phyloP scores from a whole-genome alignment of 148 eudicot species.

The Rhododendron mucronatum region DNA sequence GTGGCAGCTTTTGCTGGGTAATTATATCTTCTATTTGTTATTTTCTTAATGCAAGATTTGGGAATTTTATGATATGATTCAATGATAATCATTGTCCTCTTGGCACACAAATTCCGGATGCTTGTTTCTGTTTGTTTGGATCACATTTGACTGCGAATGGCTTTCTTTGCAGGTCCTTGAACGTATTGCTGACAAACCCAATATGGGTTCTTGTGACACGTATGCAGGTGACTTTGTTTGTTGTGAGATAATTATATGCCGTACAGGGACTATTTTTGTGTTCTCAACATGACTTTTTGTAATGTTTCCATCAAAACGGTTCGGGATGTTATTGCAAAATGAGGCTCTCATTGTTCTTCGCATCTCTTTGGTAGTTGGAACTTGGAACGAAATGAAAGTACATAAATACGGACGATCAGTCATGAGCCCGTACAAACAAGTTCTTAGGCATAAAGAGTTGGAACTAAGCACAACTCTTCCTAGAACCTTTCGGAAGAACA shows the following conservation, averaged over 20 bases:
- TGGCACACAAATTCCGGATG: background rate
- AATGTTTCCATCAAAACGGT: background rate
- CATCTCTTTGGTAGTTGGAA: slow-evolving; percentile 1
- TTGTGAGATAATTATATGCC: background rate
- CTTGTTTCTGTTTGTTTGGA: background rate
- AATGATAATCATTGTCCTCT: background rate
- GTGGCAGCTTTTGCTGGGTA: slow-evolving; percentile 97
- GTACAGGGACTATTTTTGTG: background rate
- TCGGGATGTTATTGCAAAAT: background rate
- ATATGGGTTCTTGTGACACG: slow-evolving; percentile 98
- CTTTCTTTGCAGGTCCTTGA: slow-evolving; percentile 58
- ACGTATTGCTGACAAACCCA: slow-evolving; percentile 86
- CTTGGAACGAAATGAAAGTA: background rate
- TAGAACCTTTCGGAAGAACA: background rate
- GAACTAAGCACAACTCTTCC: background rate
- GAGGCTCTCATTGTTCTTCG: background rate
- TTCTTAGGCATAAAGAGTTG: background rate
- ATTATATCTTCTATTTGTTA: background rate
- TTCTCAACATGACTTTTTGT: background rate
- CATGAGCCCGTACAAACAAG: background rate
- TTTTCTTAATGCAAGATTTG: background rate
- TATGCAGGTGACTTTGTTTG: slow-evolving; percentile 68
- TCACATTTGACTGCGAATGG: slow-evolving; percentile 10
- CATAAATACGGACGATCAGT: background rate
- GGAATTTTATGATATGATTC: background rate